phyloP scores from a whole-genome alignment of 257 asterid species.

The Solanum arcanum region DNA sequence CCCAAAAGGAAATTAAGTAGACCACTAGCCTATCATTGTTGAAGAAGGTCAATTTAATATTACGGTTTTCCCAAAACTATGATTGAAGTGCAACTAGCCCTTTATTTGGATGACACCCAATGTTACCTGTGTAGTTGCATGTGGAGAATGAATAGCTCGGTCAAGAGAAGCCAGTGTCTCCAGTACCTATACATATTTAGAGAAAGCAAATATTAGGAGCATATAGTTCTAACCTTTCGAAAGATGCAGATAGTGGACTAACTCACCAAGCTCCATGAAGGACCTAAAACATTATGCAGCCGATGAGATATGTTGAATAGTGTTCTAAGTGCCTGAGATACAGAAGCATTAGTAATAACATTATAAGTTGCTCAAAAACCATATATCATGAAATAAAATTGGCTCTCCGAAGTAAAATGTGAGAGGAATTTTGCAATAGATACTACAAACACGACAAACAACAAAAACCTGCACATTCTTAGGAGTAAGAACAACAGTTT shows the following conservation, averaged over 20 bases:
- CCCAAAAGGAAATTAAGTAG: neutral
- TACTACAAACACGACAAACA: neutral
- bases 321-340: conserved; percentile 78
- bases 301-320: conserved; percentile 96
- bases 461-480: conserved; percentile 81
- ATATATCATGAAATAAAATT: neutral
- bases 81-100: neutral
- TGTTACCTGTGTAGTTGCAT: conserved; percentile 88
- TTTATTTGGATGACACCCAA: neutral
- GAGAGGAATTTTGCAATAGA: neutral
- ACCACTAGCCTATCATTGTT: neutral
- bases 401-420: neutral
- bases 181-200: conserved; percentile 52
- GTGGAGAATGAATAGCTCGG: conserved; percentile 93
- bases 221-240: neutral
- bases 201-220: neutral
- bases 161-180: conserved; percentile 95
- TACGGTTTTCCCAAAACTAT: neutral
- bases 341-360: neutral
- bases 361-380: neutral
- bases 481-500: conserved; percentile 83
- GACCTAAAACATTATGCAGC: conserved; percentile 87
- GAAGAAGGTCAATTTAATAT: neutral
- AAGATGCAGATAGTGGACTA: neutral
- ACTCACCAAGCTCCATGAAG: conserved; percentile 98